Percentiles rank a stretch among this genome's conserved stretches.
phyloP scores from a whole-genome alignment of 1,284 basidiomycete genomes.

The Pterulicium gracile region DNA sequence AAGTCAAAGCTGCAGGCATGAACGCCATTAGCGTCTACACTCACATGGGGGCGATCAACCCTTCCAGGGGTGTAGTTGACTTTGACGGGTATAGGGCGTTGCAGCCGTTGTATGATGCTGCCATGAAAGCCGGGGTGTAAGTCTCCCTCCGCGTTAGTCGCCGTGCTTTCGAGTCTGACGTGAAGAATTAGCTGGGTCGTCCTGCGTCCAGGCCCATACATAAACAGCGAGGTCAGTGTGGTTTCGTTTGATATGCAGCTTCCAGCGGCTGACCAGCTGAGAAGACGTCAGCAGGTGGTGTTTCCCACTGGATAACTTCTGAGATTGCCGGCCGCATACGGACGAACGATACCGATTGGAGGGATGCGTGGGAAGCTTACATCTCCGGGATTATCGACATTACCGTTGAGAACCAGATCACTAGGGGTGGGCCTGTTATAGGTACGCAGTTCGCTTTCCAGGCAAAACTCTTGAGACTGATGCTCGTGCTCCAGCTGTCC shows the following conservation, averaged over 20 bases:
- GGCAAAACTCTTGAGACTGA: background rate
- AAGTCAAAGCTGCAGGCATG: conserved; percentile 72
- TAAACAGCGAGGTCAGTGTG: conserved; percentile 71
- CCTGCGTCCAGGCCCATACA: conserved; percentile 31
- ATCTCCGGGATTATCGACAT: conserved; percentile 50
- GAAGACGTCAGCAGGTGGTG: conserved; percentile 59
- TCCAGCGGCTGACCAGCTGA: background rate
- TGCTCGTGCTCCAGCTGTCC: conserved; percentile 40
- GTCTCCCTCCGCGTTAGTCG: too few relatives aligned
- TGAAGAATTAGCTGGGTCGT: too few relatives aligned
- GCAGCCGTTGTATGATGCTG: conserved; percentile 44
- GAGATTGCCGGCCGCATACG: conserved; percentile 33
- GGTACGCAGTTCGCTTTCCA: conserved; percentile 24
- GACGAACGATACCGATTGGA: conserved; percentile 47
- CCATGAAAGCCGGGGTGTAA: conserved; percentile 44
- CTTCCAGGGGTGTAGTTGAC: conserved; percentile 63
- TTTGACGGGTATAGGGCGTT: conserved; percentile 55
- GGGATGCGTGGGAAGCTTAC: conserved; percentile 61
- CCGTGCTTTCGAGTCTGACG: too few relatives aligned
- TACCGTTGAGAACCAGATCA: conserved; percentile 57
- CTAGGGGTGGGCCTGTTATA: conserved; percentile 62
- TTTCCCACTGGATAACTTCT: conserved; percentile 64
- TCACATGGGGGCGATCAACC: conserved; percentile 68
- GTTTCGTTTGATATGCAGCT: background rate
- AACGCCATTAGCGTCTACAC: conserved; percentile 68